Conservation (phyloP, 805 yeast species). For the Zygosaccharomyces gambellarensis region DNA sequence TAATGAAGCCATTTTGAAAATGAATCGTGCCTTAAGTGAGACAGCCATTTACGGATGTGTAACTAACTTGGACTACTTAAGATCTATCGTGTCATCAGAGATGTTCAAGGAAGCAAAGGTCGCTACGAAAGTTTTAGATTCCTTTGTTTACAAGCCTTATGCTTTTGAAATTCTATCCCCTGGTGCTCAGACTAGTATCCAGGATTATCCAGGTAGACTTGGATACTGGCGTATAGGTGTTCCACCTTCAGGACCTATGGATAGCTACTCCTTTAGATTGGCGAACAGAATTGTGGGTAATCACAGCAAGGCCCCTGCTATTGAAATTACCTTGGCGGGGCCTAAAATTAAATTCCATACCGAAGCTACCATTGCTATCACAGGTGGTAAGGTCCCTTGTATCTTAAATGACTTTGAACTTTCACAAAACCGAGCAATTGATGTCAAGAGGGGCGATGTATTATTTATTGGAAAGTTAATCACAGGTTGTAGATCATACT, state of each 20-base stretch:
- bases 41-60: conserved; percentile 85
- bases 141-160: conserved; percentile 70
- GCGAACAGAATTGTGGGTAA: conserved; percentile 93
- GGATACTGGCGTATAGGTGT: conserved; percentile 73
- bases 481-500: conserved; percentile 82
- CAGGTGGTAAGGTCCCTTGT: conserved; percentile 79
- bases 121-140: conserved; percentile 81
- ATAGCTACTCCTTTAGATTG: conserved; percentile 78
- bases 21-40: conserved; percentile 77
- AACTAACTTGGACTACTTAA: conserved; percentile 84
- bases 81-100: conserved; percentile 74
- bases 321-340: conserved; percentile 84
- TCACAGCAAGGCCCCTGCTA: conserved; percentile 73
- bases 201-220: conserved; percentile 89
- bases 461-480: conserved; percentile 75
- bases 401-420: conserved; percentile 56
- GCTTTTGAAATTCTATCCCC: conserved; percentile 84
- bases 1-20: conserved; percentile 70
- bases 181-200: conserved; percentile 94
- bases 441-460: conserved; percentile 67
- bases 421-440: conserved; percentile 68
- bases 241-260: conserved; percentile 99
- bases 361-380: conserved; percentile 68
- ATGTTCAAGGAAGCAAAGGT: conserved; percentile 83
- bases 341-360: conserved; percentile 83